Conservation (phyloP, 768 basidiomycete genomes). For the Pulveroboletus sp. region DNA sequence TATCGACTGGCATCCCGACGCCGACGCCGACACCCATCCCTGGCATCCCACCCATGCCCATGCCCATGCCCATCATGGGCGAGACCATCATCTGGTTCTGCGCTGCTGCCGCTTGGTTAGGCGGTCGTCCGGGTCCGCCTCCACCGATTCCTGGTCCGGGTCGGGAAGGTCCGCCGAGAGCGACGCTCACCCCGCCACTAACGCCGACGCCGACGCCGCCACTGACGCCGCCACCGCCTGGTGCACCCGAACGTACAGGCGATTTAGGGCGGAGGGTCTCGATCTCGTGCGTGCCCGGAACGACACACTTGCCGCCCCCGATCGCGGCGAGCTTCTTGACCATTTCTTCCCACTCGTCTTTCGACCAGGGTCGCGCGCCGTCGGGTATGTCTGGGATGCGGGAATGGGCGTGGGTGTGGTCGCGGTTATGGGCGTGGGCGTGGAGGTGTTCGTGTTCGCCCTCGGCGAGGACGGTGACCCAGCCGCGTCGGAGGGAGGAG, state of each 20-base stretch:
- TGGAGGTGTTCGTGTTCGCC: conserved; percentile 55
- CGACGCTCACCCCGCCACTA: conserved; percentile 20
- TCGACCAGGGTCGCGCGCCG: conserved; percentile 48
- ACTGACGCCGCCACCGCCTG: conserved; percentile 26
- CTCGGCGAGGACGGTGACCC: conserved; percentile 81
- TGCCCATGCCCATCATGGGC: conserved; percentile 43
- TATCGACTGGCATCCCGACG: conserved; percentile 32
- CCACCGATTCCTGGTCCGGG: too few relatives aligned
- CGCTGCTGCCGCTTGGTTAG: conserved; percentile 16
- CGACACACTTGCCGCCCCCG: conserved; percentile 55
- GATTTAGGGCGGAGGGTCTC: conserved; percentile 84
- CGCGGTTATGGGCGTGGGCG: conserved; percentile 30
- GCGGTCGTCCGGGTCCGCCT: conserved; percentile 17
- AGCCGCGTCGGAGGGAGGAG: conserved; percentile 75
- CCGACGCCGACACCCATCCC: conserved; percentile 37
- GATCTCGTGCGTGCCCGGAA: conserved; percentile 75
- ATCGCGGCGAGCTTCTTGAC: conserved; percentile 45
- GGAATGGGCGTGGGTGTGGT: too few relatives aligned
- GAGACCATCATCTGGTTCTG: conserved; percentile 33
- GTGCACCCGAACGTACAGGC: conserved; percentile 49
- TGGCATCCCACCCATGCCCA: too few relatives aligned
- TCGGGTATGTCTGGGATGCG: conserved; percentile 26
- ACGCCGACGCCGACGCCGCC: conserved; percentile 21
- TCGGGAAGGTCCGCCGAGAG: conserved; percentile 15
- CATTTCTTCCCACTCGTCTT: conserved; percentile 62